A percentile compares a stretch with the other conserved stretches of the same genome.
phyloP scores from a whole-genome alignment of 208 protist species.

The Leishmania martiniquensis region DNA sequence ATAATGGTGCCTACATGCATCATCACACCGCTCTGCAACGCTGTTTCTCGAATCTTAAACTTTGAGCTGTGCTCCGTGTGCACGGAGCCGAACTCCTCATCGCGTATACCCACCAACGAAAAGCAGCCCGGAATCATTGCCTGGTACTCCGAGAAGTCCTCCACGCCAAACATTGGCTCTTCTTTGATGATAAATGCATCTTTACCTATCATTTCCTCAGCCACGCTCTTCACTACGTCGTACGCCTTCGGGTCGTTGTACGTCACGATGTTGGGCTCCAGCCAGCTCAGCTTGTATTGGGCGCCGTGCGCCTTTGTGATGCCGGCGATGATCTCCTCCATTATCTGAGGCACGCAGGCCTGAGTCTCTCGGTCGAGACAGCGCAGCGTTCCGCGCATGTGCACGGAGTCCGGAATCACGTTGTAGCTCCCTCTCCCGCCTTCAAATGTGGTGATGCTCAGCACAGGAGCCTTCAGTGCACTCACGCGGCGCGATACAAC shows the following conservation, averaged over 20 bases:
- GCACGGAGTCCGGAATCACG: conserved; percentile 70
- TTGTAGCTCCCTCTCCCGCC: conserved; percentile 68
- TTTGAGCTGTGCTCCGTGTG: conserved; percentile 43
- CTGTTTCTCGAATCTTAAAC: conserved; percentile 41
- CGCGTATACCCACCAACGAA: conserved; percentile 40
- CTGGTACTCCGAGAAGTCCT: conserved; percentile 76
- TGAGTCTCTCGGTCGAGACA: conserved; percentile 71
- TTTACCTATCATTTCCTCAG: conserved; percentile 39
- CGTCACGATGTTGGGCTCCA: conserved; percentile 85
- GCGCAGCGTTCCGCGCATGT: conserved; percentile 72
- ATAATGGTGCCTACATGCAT: conserved; percentile 52
- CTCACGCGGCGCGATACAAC: conserved; percentile 71
- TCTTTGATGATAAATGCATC: conserved; percentile 45
- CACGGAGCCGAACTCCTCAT: conserved; percentile 14
- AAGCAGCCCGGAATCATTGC: conserved; percentile 67
- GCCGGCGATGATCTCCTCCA: conserved; percentile 74
- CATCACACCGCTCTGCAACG: conserved; percentile 38
- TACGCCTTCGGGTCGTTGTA: conserved; percentile 74
- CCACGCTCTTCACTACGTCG: conserved; percentile 46
- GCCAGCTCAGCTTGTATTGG: conserved; percentile 64
- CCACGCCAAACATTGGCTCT: conserved; percentile 56
- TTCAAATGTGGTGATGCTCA: conserved; percentile 60
- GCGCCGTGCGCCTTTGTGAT: conserved; percentile 69
- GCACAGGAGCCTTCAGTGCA: conserved; percentile 57
- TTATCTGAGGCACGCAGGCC: conserved; percentile 53